Percentiles rank a stretch among this genome's conserved stretches.
phyloP scores from a whole-genome alignment of 1,139 yeast species.

The Geotrichum bryndzae region DNA sequence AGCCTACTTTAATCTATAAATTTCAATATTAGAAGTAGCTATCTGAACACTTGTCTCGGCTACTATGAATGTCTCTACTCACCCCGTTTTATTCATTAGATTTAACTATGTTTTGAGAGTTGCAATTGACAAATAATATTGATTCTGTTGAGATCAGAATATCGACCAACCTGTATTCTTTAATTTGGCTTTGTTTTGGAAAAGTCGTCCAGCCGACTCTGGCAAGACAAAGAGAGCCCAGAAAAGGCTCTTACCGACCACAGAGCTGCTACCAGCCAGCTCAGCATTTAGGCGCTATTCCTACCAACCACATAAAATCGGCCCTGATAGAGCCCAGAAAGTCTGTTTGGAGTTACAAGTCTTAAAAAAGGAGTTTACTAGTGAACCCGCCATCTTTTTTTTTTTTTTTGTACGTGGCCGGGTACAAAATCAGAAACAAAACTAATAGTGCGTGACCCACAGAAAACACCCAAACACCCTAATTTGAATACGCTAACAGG shows the following conservation, averaged over 20 bases:
- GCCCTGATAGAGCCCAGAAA: background rate
- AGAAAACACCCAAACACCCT: background rate
- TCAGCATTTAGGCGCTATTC: background rate
- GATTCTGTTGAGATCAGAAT: background rate
- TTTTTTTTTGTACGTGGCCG: background rate
- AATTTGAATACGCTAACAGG: background rate
- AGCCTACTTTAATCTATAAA: too few species aligned
- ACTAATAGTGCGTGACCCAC: background rate
- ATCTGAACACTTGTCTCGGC: too few species aligned
- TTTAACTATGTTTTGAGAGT: background rate
- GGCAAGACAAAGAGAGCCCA: background rate
- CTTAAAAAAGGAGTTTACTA: background rate
- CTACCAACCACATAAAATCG: background rate
- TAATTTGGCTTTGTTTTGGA: background rate
- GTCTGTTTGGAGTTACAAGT: background rate
- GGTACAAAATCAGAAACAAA: background rate
- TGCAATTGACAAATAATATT: too few species aligned
- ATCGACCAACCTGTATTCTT: background rate
- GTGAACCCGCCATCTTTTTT: background rate
- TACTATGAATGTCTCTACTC: too few species aligned
- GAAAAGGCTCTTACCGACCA: background rate
- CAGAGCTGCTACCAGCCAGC: background rate
- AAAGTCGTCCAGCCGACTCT: background rate
- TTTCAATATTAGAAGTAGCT: too few species aligned
- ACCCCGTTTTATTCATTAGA: too few species aligned